Base-by-base conservation (phyloP, 768 basidiomycete species). In the Leucocoprinus sp. region DNA sequence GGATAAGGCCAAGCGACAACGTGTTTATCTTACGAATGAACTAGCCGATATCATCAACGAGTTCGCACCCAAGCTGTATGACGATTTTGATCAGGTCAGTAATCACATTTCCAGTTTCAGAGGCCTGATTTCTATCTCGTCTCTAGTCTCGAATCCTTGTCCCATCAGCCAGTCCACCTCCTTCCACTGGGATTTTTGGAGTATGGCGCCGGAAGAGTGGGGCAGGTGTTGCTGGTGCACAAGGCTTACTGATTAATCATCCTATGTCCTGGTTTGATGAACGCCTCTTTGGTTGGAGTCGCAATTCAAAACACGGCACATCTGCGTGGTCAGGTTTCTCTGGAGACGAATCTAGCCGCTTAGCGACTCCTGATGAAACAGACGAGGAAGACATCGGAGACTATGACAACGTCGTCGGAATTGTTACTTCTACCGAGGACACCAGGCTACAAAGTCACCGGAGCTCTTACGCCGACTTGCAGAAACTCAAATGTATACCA, bases 181-280 rank as follows among this genome's bases (percentile, higher is more conserved):
- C 89, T 2, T 89, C 89, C 0, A 78, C 76, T 36, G 78, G 78
- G 12, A 74, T 76, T 5, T 76, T 82, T 9, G 88, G 86, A 6
- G 58, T 91, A 38, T 86, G 87, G 78, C 72, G 82, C 48, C 69
- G 90, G 24, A 91, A 88, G 65, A 86, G 82, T 54, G 78, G 81
- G 26, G 82, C 76, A 33, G 86, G 85, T 19, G 85, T 83, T 26
- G 81, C 88, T n/a, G 87, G 88, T 59, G 84, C 84, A 0, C 87
- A 90, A 65, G 87, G 86, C 35, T 78, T 83, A 42, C 75, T 90
- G 22, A 72, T 93, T 26, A 85, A 80, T 11, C 91, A 96, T 63
- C 92, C 92, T 0, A 92, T 95, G 85, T 82, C 84, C 11, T 95
- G 91, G 91, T 74, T 95, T 12, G 92, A 96, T 60, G 93, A 95